Evolutionary conservation across 352 stramenopile genomes (phyloP).

Genomic region (Phytopythium cucurbitacearum): DNA sequence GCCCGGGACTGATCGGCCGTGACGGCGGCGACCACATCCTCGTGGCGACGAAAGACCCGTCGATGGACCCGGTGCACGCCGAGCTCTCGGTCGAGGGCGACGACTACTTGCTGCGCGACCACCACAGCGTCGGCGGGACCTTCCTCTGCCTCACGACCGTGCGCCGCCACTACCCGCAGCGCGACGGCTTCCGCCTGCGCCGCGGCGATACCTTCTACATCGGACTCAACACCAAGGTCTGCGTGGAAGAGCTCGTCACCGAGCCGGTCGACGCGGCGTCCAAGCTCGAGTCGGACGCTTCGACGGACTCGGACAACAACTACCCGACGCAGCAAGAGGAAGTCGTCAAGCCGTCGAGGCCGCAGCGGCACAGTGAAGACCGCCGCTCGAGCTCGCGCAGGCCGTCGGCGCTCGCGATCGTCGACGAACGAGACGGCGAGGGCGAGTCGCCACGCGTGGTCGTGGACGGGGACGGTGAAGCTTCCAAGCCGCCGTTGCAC

Average conservation of each 20-base stretch:
- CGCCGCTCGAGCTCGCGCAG: not conserved
- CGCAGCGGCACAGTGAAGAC: not conserved
- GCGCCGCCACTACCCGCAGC: constrained; percentile 61
- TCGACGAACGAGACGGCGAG: constrained; percentile 2
- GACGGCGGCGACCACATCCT: constrained; percentile 44
- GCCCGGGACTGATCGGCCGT: constrained; percentile 49
- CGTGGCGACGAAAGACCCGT: constrained; percentile 48
- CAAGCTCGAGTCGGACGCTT: too few relatives aligned
- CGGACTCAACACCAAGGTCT: constrained; percentile 22
- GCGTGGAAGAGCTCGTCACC: constrained; percentile 23
- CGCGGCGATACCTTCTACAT: constrained; percentile 46
- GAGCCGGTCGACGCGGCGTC: not conserved
- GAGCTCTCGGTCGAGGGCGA: constrained; percentile 52
- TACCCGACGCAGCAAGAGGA: too few relatives aligned
- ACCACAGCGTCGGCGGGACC: constrained; percentile 39
- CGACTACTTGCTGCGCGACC: constrained; percentile 58
- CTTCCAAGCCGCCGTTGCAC: not conserved
- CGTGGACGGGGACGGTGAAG: not conserved
- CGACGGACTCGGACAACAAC: too few relatives aligned
- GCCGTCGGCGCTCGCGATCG: not conserved
- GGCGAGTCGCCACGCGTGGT: constrained; percentile 4
- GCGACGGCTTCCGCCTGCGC: constrained; percentile 60
- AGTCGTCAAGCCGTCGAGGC: too few relatives aligned
- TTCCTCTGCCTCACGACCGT: constrained; percentile 73
- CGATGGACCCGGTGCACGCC: constrained; percentile 65